Percentiles rank a stretch among this genome's conserved stretches.
Evolutionary conservation across 306 rosid genomes (phyloP).

Genomic region (Malus domestica): DNA sequence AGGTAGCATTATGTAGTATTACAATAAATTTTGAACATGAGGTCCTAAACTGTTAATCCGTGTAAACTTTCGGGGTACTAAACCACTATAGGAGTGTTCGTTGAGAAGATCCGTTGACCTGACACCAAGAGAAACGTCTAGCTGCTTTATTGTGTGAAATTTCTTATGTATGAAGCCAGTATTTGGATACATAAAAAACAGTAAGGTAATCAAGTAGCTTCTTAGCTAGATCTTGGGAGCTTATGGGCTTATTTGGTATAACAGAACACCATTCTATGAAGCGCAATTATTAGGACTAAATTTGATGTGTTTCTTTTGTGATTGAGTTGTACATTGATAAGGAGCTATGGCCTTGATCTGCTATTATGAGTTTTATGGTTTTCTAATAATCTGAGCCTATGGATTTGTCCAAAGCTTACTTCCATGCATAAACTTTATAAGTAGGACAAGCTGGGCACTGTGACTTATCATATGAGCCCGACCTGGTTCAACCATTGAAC

Average conservation of each 20-base stretch:
- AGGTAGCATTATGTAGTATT: too few species aligned
- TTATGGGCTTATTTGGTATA: background rate
- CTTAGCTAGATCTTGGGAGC: background rate
- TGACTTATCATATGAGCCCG: background rate
- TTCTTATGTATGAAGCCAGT: background rate
- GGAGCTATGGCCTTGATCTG: background rate
- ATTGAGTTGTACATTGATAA: background rate
- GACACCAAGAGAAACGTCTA: too few species aligned
- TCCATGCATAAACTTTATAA: background rate
- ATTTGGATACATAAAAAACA: background rate
- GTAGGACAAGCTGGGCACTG: background rate
- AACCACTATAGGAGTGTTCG: too few species aligned
- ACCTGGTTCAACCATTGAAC: background rate
- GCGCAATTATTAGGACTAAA: background rate
- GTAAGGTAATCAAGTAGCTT: background rate
- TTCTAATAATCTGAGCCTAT: background rate
- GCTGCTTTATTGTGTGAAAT: background rate
- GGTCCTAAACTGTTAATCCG: too few species aligned
- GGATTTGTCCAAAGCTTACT: background rate
- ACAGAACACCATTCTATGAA: too few species aligned
- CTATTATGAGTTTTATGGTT: background rate
- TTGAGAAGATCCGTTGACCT: too few species aligned
- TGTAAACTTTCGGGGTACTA: too few species aligned
- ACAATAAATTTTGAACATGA: too few species aligned
- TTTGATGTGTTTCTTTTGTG: background rate